phyloP scores from a whole-genome alignment of 2,329 filamentous ascomycete genomes.

The Lachnellula subtilissima region DNA sequence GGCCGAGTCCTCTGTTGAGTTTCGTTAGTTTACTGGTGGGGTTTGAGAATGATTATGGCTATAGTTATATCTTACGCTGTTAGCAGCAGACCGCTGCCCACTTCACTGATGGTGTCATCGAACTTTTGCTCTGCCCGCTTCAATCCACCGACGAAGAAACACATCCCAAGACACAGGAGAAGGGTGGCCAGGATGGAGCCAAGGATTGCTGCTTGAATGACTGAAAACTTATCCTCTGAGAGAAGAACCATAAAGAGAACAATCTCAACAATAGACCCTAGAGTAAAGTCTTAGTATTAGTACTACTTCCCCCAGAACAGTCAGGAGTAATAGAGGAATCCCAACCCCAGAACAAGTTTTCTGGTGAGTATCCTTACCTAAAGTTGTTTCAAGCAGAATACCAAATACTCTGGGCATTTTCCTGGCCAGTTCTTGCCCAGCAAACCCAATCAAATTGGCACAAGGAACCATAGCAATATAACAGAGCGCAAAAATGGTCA shows the following conservation, averaged over 20 bases:
- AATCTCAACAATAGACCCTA: constrained; percentile 75
- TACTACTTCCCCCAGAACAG: constrained; percentile 49
- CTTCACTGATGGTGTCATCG: constrained; percentile 71
- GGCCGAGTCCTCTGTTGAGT: constrained; percentile 40
- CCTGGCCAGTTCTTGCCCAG: constrained; percentile 64
- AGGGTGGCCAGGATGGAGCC: constrained; percentile 80
- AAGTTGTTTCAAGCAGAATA: constrained; percentile 55
- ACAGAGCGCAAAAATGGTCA: constrained; percentile 63
- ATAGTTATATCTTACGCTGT: constrained; percentile 57
- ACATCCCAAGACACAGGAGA: constrained; percentile 72
- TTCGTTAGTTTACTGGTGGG: constrained; percentile 46
- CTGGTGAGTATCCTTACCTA: constrained; percentile 40
- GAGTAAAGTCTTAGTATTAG: constrained; percentile 50
- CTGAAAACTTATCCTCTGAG: constrained; percentile 48
- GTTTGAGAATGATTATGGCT: constrained; percentile 61
- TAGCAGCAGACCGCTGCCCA: constrained; percentile 70
- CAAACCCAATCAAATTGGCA: constrained; percentile 71
- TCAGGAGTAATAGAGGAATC: too few species aligned
- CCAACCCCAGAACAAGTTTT: constrained; percentile 35
- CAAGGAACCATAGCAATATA: constrained; percentile 76
- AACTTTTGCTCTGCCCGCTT: constrained; percentile 65
- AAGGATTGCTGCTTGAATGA: constrained; percentile 78
- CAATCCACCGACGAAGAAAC: constrained; percentile 74
- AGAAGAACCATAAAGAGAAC: constrained; percentile 77
- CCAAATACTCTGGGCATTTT: constrained; percentile 72